Evolutionary conservation across 2,329 filamentous ascomycete species (phyloP), one percentile per base, ranked within the genome.

Genomic region (Teratosphaeriaceae sp.): DNA sequence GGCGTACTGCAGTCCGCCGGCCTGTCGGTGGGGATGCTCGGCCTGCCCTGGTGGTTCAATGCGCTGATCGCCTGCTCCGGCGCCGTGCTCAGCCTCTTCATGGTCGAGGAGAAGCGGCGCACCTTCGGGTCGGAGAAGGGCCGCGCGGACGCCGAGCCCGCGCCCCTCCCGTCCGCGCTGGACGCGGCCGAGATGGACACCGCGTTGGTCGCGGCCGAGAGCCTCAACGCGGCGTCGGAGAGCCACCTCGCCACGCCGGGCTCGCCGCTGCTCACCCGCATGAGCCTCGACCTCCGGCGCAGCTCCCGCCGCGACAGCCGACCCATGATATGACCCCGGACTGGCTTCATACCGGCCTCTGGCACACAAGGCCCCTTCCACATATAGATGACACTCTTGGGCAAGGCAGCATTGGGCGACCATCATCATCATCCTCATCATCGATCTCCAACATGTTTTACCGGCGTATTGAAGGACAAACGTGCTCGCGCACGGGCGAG

Each of bases 41-140:
- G 88, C 16, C 73, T 96, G 24, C 84, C 88, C 0, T 98, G 92
- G 90, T 98, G 92, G 92, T 82, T 81, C 48, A 89, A 84, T 51
- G 87, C 84, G 7, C 57, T 84, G 3, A 79, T 96, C 23, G 86
- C 88, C 24, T 66, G 87, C 9, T 64, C 80, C 12, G 92, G 89
- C 35, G 86, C 84, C 1, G 67, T 85, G 39, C 72, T 92, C 56
- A 86, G 84, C 63, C 73, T 88, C 46, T 80, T 79, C 61, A 85
- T 96, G 65, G 50, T 58, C 23, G 60, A 63, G 45, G 57, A 61
- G 50, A 58, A 54, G 43, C 55, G 57, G 13, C 42, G 51, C 27
- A 49, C 44, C 8, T 56, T 57, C 42, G 51, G 50, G 11, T 48
- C 48, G 13, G 58, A 61, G 43, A 60, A 61, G 42, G 40, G 46